phyloP scores from a whole-genome alignment of 2,329 filamentous ascomycete species.

The Calonectria pauciramosa region DNA sequence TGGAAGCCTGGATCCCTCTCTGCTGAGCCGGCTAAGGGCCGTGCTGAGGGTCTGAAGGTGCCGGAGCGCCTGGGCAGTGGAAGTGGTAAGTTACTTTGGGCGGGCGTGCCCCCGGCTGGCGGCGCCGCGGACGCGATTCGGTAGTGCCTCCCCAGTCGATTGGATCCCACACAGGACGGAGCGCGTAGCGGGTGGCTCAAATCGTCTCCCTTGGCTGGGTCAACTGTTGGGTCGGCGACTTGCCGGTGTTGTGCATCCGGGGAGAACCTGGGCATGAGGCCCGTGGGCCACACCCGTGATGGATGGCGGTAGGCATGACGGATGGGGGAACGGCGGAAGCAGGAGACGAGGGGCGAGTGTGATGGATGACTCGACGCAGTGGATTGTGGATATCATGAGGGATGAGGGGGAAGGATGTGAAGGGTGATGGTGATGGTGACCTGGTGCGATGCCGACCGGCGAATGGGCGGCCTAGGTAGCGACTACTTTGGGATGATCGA shows the following conservation, averaged over 20 bases:
- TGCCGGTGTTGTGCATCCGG: conserved; percentile 14
- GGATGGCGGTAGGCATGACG: conserved; percentile 10
- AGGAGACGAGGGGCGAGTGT: not conserved
- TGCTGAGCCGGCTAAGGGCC: conserved; percentile 1
- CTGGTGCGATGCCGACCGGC: not conserved
- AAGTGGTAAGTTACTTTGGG: conserved; percentile 12
- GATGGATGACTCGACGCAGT: not conserved
- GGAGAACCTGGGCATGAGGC: conserved; percentile 17
- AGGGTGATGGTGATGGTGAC: conserved; percentile 15
- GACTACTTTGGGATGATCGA: conserved; percentile 17
- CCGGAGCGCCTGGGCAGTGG: conserved; percentile 15
- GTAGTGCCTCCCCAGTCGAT: conserved; percentile 20
- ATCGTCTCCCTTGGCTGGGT: conserved; percentile 6
- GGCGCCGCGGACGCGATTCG: conserved; percentile 14
- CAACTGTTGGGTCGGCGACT: conserved; percentile 5
- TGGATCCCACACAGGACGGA: conserved; percentile 6
- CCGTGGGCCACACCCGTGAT: not conserved
- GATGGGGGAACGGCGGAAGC: not conserved
- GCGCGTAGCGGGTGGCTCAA: conserved; percentile 7
- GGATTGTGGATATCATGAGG: conserved; percentile 14
- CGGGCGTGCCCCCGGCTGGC: conserved; percentile 7
- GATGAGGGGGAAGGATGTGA: conserved; percentile 18
- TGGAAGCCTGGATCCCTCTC: conserved; percentile 27
- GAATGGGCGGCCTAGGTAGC: conserved; percentile 2
- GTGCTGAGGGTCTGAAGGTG: conserved; percentile 18